Evolutionary conservation across 352 stramenopile genomes (phyloP), one percentile per base, ranked within the genome.

Genomic region (Pythium scleroteichum): DNA sequence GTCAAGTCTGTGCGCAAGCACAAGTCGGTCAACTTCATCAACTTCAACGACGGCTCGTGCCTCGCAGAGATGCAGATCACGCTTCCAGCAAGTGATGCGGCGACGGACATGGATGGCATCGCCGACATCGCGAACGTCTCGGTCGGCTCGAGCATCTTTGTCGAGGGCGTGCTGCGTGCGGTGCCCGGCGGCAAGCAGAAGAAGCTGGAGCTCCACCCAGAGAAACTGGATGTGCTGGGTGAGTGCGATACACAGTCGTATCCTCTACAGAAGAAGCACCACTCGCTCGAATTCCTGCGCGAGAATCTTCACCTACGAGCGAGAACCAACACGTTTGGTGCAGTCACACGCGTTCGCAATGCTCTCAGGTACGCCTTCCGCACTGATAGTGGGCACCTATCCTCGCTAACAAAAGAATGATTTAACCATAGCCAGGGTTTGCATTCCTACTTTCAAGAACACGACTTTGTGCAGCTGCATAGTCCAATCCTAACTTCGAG

Each of bases 221-320:
- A 76, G 16, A 78, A 66, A 41, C 75, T 97, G 4, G 56, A 93
- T 22, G 73, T 99, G 33, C 78, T 99, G 16, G 97, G 97, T 32
- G 74, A 82, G 46, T 99, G 95, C 74, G 92, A 98, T 29, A 76
- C 76, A 13, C 79, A 97, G 53, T 80, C 68, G n/a, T 99, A 98
- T 59, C 97, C 97, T 26, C 78, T 99, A 20, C 96, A 98, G 52
- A 99, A 99, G 84, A 99, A 99, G 75, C 92, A 96, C 62, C 96
- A 99, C 71, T 96, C 94, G 24, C 78, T 99, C 19, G 97, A 99
- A 79, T 99, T 99, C 62, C 72, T 99, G 40, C 82, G 97, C 38
- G 96, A 97, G 58, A 96, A 99, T 52, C 81, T 97, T 39, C 97
- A 99, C 72, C 75, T 99, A 35, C 87, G 97, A 29, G 94, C 96